Conservation (phyloP, 495 filamentous ascomycete genomes). For the Chaetomium cochliodes region DNA sequence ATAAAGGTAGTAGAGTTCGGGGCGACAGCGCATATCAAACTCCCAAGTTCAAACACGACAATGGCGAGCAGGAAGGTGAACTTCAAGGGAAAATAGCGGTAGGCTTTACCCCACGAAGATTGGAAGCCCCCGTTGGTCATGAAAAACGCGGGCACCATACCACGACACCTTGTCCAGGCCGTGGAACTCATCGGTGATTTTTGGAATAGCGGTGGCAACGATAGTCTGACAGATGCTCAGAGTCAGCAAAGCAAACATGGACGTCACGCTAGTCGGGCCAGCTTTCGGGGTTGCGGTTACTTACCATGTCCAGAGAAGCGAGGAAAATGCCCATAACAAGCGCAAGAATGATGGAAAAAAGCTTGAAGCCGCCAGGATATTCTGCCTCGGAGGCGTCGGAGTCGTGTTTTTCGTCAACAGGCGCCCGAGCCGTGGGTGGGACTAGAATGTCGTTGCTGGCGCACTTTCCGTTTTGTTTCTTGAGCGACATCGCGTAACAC, state of each 20-base stretch:
- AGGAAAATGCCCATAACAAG: slow-evolving; percentile 52
- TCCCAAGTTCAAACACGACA: slow-evolving; percentile 54
- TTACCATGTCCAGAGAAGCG: slow-evolving; percentile 50
- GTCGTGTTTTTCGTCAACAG: not conserved
- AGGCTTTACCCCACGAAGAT: slow-evolving; percentile 40
- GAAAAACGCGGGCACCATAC: slow-evolving; percentile 49
- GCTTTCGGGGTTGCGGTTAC: slow-evolving; percentile 8
- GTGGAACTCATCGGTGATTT: slow-evolving; percentile 43
- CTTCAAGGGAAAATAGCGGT: slow-evolving; percentile 46
- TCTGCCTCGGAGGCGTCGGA: slow-evolving; percentile 13
- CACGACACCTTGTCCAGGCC: slow-evolving; percentile 49
- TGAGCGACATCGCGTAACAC: not conserved
- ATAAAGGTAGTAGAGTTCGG: slow-evolving; percentile 55
- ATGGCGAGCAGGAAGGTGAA: slow-evolving; percentile 41
- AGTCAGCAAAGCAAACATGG: not conserved
- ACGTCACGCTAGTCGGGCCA: not conserved
- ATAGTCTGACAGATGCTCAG: slow-evolving; percentile 33
- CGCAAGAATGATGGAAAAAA: slow-evolving; percentile 44
- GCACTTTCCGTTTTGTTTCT: not conserved
- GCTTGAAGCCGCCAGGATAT: slow-evolving; percentile 36
- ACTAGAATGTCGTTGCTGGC: not conserved
- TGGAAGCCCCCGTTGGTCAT: slow-evolving; percentile 38
- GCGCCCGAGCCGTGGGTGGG: not conserved
- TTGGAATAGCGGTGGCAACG: slow-evolving; percentile 52
- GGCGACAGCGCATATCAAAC: slow-evolving; percentile 54